Percentiles rank a stretch among this genome's conserved stretches.
Evolutionary conservation across 768 basidiomycete species (phyloP).

Genomic region (Trametes villosa): DNA sequence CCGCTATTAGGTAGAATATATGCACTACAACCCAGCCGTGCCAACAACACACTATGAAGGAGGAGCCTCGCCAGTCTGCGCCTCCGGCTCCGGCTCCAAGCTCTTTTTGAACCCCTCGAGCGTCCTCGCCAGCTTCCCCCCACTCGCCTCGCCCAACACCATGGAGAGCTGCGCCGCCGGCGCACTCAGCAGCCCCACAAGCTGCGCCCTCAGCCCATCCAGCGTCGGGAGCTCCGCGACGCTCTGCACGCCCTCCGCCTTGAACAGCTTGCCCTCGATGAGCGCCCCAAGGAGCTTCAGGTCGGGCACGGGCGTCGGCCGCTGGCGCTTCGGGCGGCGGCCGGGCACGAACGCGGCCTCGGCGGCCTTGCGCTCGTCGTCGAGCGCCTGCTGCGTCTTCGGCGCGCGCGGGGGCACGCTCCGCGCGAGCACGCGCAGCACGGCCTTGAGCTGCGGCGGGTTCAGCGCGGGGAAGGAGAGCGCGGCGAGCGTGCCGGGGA

Average conservation of each 20-base stretch:
- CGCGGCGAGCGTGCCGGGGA: slow-evolving; percentile 66
- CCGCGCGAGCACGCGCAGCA: slow-evolving; percentile 70
- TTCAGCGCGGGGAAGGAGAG: slow-evolving; percentile 68
- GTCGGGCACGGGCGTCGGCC: slow-evolving; percentile 62
- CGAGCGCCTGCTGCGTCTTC: slow-evolving; percentile 55
- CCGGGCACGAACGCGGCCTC: slow-evolving; percentile 74
- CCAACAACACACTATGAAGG: slow-evolving; percentile 10
- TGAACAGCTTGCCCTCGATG: slow-evolving; percentile 75
- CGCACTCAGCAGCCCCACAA: slow-evolving; percentile 81
- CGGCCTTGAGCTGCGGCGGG: slow-evolving; percentile 70
- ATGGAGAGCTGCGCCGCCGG: slow-evolving; percentile 77
- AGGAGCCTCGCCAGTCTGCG: slow-evolving; percentile 10
- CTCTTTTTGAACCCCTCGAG: slow-evolving; percentile 75
- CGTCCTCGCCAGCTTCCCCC: slow-evolving; percentile 70
- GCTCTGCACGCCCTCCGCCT: slow-evolving; percentile 58
- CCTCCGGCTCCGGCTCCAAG: slow-evolving; percentile 59
- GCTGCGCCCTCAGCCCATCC: slow-evolving; percentile 76
- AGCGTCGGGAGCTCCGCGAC: slow-evolving; percentile 79
- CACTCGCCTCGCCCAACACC: slow-evolving; percentile 68
- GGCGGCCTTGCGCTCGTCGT: slow-evolving; percentile 48
- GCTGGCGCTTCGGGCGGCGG: slow-evolving; percentile 62
- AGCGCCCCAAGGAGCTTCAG: slow-evolving; percentile 78
- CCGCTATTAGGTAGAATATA: slow-evolving; percentile 17
- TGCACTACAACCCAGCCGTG: slow-evolving; percentile 11
- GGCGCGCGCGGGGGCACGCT: slow-evolving; percentile 62